Conservation (phyloP, 148 eudicot genomes). For the Rhododendron ovatum region DNA sequence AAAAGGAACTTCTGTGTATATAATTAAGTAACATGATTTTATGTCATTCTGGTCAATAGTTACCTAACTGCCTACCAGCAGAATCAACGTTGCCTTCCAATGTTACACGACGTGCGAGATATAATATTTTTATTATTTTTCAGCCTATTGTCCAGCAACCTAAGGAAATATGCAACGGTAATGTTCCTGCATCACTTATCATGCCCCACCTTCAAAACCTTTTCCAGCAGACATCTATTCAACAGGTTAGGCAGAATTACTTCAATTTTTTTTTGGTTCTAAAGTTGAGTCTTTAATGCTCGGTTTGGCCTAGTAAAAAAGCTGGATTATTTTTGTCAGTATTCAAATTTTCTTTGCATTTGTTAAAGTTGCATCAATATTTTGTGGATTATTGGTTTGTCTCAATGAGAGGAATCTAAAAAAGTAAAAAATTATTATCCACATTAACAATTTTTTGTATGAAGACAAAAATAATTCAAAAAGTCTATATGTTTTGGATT, state of each 20-base stretch:
- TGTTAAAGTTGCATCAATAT: too few species aligned
- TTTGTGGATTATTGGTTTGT: too few species aligned
- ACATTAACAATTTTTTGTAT: background rate
- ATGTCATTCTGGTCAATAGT: background rate
- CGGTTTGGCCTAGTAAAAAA: background rate
- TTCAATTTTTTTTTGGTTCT: background rate
- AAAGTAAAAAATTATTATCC: background rate
- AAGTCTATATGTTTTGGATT: background rate
- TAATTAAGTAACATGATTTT: background rate
- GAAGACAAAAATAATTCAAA: background rate
- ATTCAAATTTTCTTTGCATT: too few species aligned
- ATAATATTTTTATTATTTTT: background rate
- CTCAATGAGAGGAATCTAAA: background rate
- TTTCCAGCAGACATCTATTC: slow-evolving; percentile 77
- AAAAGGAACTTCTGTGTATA: background rate
- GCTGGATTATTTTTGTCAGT: background rate
- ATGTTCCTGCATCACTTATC: slow-evolving; percentile 55
- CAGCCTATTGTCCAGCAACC: slow-evolving; percentile 54
- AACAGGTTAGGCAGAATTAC: slow-evolving; percentile 51
- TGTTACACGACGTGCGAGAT: background rate
- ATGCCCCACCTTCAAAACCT: slow-evolving; percentile 93
- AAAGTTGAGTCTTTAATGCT: background rate
- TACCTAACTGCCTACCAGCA: background rate
- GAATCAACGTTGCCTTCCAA: background rate
- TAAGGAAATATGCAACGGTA: slow-evolving; percentile 46